Percentiles rank a stretch among this genome's conserved stretches.
These are phyloP conservation scores for Dioscorea cayenensis DNA, from an alignment of 116 monocot genomes.

Conservation along the genomic window DNA sequence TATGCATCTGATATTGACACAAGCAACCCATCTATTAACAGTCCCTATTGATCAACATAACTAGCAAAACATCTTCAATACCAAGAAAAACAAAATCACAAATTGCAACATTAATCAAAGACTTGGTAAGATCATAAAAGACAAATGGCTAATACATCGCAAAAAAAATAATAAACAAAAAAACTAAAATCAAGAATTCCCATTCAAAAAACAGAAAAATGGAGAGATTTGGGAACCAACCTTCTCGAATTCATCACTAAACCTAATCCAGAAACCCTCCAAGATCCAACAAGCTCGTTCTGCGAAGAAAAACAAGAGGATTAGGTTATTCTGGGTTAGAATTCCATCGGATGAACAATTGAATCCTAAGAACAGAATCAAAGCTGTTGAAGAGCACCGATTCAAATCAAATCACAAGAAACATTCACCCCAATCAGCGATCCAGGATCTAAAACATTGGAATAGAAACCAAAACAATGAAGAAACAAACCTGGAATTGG, in stretches of 20 bases:
- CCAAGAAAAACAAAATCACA: no score
- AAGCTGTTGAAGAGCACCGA: no score
- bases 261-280: background rate
- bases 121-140: background rate
- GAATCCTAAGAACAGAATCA: no score
- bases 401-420: background rate
- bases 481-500: no score
- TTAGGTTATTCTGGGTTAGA: background rate
- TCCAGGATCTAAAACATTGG: no score
- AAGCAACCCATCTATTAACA: no score
- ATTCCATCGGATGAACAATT: no score
- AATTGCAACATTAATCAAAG: background rate
- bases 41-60: no score
- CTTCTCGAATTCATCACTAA: background rate
- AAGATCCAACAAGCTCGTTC: background rate
- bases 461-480: no score
- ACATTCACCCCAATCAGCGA: background rate
- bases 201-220: background rate
- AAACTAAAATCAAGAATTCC: background rate
- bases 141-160: background rate
- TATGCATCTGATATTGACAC: no score
- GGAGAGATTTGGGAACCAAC: background rate
- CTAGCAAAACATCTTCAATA: no score
- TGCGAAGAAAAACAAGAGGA: background rate
- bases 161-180: no score